Evolutionary conservation across 495 filamentous ascomycete species (phyloP), one percentile per base, ranked within the genome.

Genomic region (Penicillium atrosanguineum): DNA sequence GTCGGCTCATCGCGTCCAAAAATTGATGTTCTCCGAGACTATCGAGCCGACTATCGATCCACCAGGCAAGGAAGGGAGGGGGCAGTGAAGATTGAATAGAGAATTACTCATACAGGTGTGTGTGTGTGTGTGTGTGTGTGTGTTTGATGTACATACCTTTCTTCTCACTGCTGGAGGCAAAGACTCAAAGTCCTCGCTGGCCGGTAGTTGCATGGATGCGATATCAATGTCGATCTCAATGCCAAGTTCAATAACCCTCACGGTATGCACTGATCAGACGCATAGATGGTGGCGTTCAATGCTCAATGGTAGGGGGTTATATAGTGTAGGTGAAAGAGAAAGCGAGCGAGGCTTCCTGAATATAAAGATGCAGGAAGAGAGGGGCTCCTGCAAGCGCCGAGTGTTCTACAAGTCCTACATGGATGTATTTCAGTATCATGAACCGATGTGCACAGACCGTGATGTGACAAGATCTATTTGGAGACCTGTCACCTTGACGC

Each of bases 151-250:
- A 34, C 62, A 55, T 64, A 74, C 69, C 64, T 72, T 74, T 56
- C 68, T 52, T 63, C 60, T 55, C n/a, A 72, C 55, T 9, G 64
- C 64, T 8, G 68, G 69, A 28, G 68, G 69, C 18, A 74, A 57
- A 51, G 66, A 68, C 42, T 69, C 64, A 44, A 71, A 66, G 29
- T 69, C 67, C 42, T 63, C 52, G 20, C 52, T 53, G 56, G 28
- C 37, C 14, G 47, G 36, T 14, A 53, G n/a, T 9, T 26, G 50
- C 16, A 46, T 34, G 31, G 31, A 34, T 34, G 9, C 11, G 31
- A 34, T 34, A 2, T 34, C 31, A 12, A 31, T 31, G 7, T 31
- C 28, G 28, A 31, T 31, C 11, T 31, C 28, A 12, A 34, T 34
- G 9, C 14, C 11, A 12, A 12, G 23, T 34, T 34, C 31, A 34